A percentile compares a stretch with the other conserved stretches of the same genome.
Conservation (phyloP, 257 asterid species). For the Solanum chaucha region DNA sequence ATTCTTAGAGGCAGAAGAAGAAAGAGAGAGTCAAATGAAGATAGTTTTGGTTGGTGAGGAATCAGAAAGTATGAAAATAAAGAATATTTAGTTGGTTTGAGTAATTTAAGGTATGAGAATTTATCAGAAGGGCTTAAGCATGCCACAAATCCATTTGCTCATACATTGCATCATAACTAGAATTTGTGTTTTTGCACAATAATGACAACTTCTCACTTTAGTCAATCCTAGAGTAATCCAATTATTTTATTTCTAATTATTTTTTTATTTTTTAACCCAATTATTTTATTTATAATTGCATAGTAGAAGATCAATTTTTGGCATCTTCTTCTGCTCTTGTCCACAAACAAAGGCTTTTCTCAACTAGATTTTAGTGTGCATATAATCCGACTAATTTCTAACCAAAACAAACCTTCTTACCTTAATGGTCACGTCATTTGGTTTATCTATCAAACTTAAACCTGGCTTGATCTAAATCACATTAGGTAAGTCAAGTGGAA, state of each 20-base stretch:
- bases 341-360: not conserved
- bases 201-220: not conserved
- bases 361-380: not conserved
- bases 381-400: not conserved
- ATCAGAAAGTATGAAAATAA: not conserved
- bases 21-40: not conserved
- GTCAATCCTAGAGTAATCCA: not conserved
- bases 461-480: too few species aligned
- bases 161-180: not conserved
- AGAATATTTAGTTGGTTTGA: not conserved
- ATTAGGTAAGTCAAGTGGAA: too few species aligned
- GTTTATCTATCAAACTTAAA: not conserved
- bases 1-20: not conserved
- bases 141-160: not conserved
- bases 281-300: not conserved
- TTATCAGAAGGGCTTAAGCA: not conserved
- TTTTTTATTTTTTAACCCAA: too few species aligned
- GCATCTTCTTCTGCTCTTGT: not conserved
- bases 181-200: not conserved
- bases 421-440: not conserved
- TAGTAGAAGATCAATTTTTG: not conserved
- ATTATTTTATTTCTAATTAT: too few species aligned
- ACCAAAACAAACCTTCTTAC: not conserved
- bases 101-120: not conserved
- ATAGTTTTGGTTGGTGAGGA: not conserved